These are phyloP conservation scores for Rosellinia necatrix DNA, from an alignment of 2,329 filamentous ascomycete species.

Conservation along the genomic window DNA sequence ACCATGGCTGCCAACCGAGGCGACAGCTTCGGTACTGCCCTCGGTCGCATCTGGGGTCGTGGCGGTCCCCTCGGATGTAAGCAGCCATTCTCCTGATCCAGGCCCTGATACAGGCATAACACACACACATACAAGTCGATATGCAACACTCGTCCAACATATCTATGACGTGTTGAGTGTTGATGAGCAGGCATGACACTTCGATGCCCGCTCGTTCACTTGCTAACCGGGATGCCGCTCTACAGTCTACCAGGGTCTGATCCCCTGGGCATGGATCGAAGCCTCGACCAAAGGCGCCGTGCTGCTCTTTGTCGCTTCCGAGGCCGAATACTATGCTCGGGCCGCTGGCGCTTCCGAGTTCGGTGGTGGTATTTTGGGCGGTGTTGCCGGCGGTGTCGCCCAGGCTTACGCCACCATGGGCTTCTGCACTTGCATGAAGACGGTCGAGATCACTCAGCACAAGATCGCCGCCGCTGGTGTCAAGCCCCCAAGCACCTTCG, in stretches of 20 bases:
- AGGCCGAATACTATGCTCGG: conserved; percentile 94
- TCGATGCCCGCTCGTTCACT: no score
- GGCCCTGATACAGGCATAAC: no score
- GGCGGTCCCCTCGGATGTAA: conserved; percentile 93
- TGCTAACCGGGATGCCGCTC: conserved; percentile 17
- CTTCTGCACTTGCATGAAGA: conserved; percentile 99
- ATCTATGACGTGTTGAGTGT: no score
- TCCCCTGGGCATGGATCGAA: conserved; percentile 99
- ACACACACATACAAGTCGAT: no score
- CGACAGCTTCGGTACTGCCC: conserved; percentile 81
- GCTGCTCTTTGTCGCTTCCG: conserved; percentile 97
- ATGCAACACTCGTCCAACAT: no score
- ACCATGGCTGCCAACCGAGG: conserved; percentile 97
- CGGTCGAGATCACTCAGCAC: conserved; percentile 98
- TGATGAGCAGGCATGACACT: no score
- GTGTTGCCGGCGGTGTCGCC: conserved; percentile 91
- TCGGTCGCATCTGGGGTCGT: conserved; percentile 88
- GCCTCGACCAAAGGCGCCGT: conserved; percentile 99
- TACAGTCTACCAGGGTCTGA: conserved; percentile 97
- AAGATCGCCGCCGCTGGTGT: conserved; percentile 84
- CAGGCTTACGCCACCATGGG: conserved; percentile 99
- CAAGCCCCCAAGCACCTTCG: conserved; percentile 87
- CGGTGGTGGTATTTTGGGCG: conserved; percentile 83
- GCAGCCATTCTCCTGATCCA: no score
- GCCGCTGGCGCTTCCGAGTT: conserved; percentile 84